Evolutionary conservation across 2,329 filamentous ascomycete species (phyloP).

Genomic region (Kalaharituber pfeilii): DNA sequence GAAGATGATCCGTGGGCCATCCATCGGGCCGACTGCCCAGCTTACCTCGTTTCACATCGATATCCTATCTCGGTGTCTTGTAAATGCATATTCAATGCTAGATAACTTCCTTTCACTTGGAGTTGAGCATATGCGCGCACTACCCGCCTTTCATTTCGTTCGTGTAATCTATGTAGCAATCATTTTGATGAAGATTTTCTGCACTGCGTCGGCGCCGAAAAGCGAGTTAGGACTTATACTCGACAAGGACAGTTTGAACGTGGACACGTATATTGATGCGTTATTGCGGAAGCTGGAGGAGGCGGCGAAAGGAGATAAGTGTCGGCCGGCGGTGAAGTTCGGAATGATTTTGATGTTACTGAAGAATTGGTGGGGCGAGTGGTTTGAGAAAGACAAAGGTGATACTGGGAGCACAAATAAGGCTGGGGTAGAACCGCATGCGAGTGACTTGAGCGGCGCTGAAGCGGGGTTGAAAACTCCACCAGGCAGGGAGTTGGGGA

Average conservation of each 20-base stretch:
- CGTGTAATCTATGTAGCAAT: slow-evolving; percentile 40
- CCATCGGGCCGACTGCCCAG: slow-evolving; percentile 22
- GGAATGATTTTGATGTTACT: slow-evolving; percentile 31
- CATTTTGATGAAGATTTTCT: slow-evolving; percentile 42
- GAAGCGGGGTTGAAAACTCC: too few relatives aligned
- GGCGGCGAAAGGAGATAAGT: slow-evolving; percentile 43
- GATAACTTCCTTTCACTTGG: slow-evolving; percentile 47
- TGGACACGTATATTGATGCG: slow-evolving; percentile 44
- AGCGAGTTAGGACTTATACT: slow-evolving; percentile 35
- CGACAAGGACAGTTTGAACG: slow-evolving; percentile 31
- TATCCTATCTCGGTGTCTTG: slow-evolving; percentile 47
- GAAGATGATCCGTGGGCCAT: slow-evolving; percentile 10
- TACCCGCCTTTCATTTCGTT: slow-evolving; percentile 36
- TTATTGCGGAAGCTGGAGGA: slow-evolving; percentile 50
- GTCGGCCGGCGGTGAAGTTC: slow-evolving; percentile 30
- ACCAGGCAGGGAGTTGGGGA: too few relatives aligned
- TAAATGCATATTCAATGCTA: slow-evolving; percentile 46
- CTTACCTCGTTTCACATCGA: slow-evolving; percentile 44
- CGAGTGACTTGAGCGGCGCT: too few relatives aligned
- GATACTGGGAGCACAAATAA: neutral
- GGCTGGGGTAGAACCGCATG: neutral
- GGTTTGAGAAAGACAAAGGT: too few relatives aligned
- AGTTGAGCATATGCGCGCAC: slow-evolving; percentile 39
- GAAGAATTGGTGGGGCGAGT: too few relatives aligned
- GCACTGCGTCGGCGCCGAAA: slow-evolving; percentile 34